A percentile compares a stretch with the other conserved stretches of the same genome.
These are phyloP conservation scores for Ceratocystis colombiana DNA, from an alignment of 2,329 filamentous ascomycete genomes.

Conservation along the genomic window DNA sequence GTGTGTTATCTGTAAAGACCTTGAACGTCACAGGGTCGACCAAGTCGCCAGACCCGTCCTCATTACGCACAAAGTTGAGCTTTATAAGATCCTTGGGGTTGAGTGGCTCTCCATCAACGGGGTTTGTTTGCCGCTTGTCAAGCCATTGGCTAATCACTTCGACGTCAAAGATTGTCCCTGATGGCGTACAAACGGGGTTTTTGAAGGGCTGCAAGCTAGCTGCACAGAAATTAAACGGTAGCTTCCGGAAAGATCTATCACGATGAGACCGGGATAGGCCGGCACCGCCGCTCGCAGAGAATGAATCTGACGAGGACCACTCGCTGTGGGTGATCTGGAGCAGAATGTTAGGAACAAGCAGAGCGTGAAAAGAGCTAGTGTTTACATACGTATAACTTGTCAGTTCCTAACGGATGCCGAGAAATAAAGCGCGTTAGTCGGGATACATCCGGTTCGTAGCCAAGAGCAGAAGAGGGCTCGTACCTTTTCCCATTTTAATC, in stretches of 20 bases:
- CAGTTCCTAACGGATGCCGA: conserved; percentile 32
- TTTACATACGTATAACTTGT: conserved; percentile 38
- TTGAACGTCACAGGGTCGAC: conserved; percentile 97
- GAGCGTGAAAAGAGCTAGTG: not conserved
- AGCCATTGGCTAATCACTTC: conserved; percentile 92
- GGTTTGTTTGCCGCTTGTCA: conserved; percentile 86
- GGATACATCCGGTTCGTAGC: too few relatives aligned
- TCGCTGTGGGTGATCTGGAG: conserved; percentile 81
- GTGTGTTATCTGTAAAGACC: conserved; percentile 94
- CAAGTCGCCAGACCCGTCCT: conserved; percentile 50
- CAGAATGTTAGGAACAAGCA: not conserved
- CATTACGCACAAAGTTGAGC: conserved; percentile 84
- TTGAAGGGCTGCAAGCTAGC: conserved; percentile 90
- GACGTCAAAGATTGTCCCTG: conserved; percentile 87
- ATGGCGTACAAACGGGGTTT: conserved; percentile 80
- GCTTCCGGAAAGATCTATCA: conserved; percentile 62
- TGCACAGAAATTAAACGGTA: conserved; percentile 97
- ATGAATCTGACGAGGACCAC: conserved; percentile 87
- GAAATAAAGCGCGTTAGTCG: conserved; percentile 11
- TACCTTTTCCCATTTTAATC: conserved; percentile 27
- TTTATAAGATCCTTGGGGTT: conserved; percentile 77
- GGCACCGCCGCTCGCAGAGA: conserved; percentile 66
- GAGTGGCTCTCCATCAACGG: conserved; percentile 70
- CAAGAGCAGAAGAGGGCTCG: not conserved
- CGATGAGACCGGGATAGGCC: conserved; percentile 50